Conservation (phyloP, 345 rosid species). For the Camelina sativa region DNA sequence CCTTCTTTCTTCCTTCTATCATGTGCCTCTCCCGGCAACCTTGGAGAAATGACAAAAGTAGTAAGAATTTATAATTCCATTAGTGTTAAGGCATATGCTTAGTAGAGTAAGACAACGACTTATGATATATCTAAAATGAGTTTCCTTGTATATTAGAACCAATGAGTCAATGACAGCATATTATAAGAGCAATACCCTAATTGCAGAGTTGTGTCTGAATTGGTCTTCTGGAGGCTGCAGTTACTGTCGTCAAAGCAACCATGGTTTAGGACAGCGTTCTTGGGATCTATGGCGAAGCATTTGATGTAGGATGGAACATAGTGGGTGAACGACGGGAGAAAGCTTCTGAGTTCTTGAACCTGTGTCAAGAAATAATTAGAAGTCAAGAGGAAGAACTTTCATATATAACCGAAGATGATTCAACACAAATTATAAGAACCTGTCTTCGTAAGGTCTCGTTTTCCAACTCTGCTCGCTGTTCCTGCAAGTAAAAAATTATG, state of each 20-base stretch:
- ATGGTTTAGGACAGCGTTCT: constrained; percentile 44
- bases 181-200: constrained; percentile 60
- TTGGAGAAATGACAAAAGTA: constrained; percentile 25
- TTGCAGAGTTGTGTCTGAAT: constrained; percentile 87
- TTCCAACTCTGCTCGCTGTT: constrained; percentile 79
- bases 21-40: constrained; percentile 62
- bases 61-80: neutral
- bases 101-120: neutral
- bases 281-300: constrained; percentile 59
- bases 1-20: constrained; percentile 59
- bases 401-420: neutral
- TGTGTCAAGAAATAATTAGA: constrained; percentile 39
- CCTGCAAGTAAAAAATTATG: constrained; percentile 49
- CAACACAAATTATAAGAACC: constrained; percentile 42
- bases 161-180: constrained; percentile 7
- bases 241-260: constrained; percentile 49
- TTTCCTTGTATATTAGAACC: constrained; percentile 1
- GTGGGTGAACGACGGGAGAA: constrained; percentile 57
- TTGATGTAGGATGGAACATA: constrained; percentile 57
- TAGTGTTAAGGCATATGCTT: neutral
- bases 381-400: neutral
- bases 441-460: constrained; percentile 90
- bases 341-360: constrained; percentile 83
- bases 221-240: constrained; percentile 54
- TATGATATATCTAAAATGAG: neutral